Conservation (phyloP, 176 grass and related monocot genomes). For the Cenchrus fungigraminus region DNA sequence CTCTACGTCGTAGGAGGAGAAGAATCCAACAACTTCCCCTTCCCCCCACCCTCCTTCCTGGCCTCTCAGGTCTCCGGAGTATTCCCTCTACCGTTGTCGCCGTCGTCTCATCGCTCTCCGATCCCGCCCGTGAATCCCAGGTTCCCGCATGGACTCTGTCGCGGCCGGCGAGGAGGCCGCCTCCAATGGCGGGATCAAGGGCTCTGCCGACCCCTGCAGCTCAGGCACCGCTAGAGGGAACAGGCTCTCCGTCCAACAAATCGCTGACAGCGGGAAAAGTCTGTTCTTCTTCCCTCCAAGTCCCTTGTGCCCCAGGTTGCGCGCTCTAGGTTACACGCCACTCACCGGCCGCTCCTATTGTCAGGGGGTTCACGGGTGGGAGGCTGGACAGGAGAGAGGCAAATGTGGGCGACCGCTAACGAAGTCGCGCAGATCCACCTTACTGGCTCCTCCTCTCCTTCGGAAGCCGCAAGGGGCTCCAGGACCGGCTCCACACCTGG, state of each 20-base stretch:
- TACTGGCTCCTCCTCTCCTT: too few relatives aligned
- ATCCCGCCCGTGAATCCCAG: not conserved
- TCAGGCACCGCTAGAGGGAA: constrained; percentile 33
- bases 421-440: too few relatives aligned
- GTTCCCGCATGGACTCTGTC: constrained; percentile 37
- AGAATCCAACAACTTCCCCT: constrained; percentile 25
- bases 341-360: too few relatives aligned
- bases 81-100: not conserved
- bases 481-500: too few relatives aligned
- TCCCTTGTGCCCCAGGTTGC: not conserved
- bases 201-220: constrained; percentile 57
- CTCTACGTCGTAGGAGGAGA: constrained; percentile 18
- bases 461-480: too few relatives aligned
- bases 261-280: constrained; percentile 85
- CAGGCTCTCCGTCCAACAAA: constrained; percentile 70
- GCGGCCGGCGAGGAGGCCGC: constrained; percentile 39
- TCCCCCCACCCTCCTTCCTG: not conserved
- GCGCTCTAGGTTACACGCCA: not conserved
- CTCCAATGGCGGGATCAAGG: constrained; percentile 54
- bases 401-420: too few relatives aligned
- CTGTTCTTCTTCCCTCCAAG: not conserved
- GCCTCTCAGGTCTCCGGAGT: not conserved
- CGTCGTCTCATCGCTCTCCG: not conserved
- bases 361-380: too few relatives aligned
- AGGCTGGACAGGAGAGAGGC: too few relatives aligned